Conservation (phyloP, 176 grass and related monocot species). For the Olyra latifolia region DNA sequence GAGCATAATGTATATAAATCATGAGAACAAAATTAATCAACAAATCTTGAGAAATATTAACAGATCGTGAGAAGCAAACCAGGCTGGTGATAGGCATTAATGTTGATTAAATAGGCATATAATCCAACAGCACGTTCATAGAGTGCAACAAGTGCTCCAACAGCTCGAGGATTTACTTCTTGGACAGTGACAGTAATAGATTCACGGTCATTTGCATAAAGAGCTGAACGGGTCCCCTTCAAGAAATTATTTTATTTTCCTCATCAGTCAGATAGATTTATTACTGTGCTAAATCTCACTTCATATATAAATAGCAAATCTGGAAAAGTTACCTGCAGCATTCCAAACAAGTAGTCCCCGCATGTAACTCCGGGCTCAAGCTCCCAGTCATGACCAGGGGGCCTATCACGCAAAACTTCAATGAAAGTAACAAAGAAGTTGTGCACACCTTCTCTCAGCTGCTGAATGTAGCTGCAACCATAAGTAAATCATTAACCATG, state of each 20-base stretch:
- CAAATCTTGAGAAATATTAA: constrained; percentile 15
- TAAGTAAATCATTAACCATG: not conserved
- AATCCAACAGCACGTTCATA: constrained; percentile 96
- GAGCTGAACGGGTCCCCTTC: constrained; percentile 93
- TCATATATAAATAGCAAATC: not conserved
- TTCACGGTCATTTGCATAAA: constrained; percentile 88
- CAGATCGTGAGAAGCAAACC: constrained; percentile 44
- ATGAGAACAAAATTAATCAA: not conserved
- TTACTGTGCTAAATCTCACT: not conserved
- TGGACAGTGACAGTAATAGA: constrained; percentile 91
- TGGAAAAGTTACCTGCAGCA: constrained; percentile 69
- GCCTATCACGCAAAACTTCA: constrained; percentile 90
- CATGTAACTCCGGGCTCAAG: constrained; percentile 98
- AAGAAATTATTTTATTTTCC: not conserved
- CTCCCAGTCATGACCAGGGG: constrained; percentile 93
- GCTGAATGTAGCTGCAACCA: constrained; percentile 88
- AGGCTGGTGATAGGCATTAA: constrained; percentile 98
- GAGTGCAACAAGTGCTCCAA: constrained; percentile 86
- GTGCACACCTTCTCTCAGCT: constrained; percentile 93
- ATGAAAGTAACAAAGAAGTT: constrained; percentile 99
- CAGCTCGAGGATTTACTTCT: constrained; percentile 85
- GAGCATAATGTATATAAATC: constrained; percentile 26
- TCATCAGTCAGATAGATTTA: not conserved
- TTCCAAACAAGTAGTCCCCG: constrained; percentile 98
- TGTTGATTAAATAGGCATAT: constrained; percentile 90